These are phyloP conservation scores for Cornus suecica DNA, from an alignment of 148 eudicot species.

Conservation along the genomic window DNA sequence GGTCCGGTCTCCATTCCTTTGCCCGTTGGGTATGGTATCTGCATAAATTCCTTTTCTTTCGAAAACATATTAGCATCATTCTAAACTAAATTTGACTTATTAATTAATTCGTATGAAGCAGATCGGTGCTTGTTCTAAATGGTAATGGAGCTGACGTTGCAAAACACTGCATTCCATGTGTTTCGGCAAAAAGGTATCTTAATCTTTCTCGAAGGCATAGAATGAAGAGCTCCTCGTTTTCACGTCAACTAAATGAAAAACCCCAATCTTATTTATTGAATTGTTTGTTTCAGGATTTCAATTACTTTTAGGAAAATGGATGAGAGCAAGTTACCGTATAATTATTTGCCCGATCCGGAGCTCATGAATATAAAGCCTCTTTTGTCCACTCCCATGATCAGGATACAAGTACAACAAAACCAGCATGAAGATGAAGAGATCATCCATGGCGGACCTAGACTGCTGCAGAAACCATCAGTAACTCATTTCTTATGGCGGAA, in stretches of 20 bases:
- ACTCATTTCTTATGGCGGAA: conserved; percentile 16
- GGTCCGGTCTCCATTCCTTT: conserved; percentile 60
- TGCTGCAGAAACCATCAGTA: conserved; percentile 4
- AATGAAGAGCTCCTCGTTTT: not conserved
- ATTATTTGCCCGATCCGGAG: conserved; percentile 41
- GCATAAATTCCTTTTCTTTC: not conserved
- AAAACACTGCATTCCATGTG: conserved; percentile 64
- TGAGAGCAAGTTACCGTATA: conserved; percentile 44
- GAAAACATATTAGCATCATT: not conserved
- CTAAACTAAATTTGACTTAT: not conserved
- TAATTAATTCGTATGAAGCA: conserved; percentile 17
- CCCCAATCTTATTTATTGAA: not conserved
- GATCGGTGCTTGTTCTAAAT: conserved; percentile 55
- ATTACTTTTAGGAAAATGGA: conserved; percentile 70
- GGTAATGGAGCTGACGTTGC: conserved; percentile 66
- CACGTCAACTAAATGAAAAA: not conserved
- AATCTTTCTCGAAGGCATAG: not conserved
- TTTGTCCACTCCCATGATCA: conserved; percentile 16
- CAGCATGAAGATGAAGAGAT: conserved; percentile 7
- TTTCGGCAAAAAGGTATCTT: conserved; percentile 45
- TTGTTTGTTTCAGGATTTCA: conserved; percentile 40
- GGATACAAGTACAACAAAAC: conserved; percentile 18
- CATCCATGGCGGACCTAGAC: not conserved
- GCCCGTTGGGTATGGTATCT: conserved; percentile 45
- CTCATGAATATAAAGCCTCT: conserved; percentile 40